Percentiles rank a stretch among this genome's conserved stretches.
Conservation (phyloP, 805 yeast genomes). For the Komagataella pseudopastoris region DNA sequence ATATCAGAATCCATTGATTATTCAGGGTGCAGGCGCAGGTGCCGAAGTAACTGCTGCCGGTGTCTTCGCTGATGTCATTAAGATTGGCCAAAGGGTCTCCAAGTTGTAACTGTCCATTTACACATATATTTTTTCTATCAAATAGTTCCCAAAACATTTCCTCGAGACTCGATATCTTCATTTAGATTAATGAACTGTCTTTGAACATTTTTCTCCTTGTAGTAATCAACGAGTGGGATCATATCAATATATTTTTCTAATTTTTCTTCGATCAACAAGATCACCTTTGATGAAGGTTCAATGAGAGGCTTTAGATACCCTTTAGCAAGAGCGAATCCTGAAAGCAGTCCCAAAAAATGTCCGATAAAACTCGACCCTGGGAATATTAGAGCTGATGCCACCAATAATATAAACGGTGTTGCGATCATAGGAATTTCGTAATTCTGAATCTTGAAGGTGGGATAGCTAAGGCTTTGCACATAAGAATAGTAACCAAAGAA, state of each 20-base stretch:
- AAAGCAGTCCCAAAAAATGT: slow-evolving; percentile 50
- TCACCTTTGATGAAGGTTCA: slow-evolving; percentile 51
- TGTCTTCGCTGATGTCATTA: slow-evolving; percentile 86
- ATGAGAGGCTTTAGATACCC: slow-evolving; percentile 44
- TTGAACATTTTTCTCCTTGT: slow-evolving; percentile 27
- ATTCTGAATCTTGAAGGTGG: slow-evolving; percentile 15
- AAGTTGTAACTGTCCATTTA: neutral
- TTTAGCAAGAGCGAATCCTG: slow-evolving; percentile 51
- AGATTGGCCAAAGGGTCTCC: slow-evolving; percentile 62
- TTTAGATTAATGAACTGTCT: neutral
- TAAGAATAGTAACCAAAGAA: slow-evolving; percentile 50
- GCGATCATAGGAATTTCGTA: slow-evolving; percentile 42
- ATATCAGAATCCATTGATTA: slow-evolving; percentile 82
- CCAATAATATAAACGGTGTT: slow-evolving; percentile 40
- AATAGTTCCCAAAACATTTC: neutral
- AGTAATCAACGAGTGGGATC: slow-evolving; percentile 45
- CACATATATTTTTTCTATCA: neutral
- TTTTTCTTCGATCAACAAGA: slow-evolving; percentile 51
- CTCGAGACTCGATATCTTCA: neutral
- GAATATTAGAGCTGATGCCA: slow-evolving; percentile 33
- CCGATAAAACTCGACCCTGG: slow-evolving; percentile 67
- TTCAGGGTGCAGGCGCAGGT: slow-evolving; percentile 97
- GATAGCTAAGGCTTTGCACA: slow-evolving; percentile 20
- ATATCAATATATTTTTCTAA: slow-evolving; percentile 33
- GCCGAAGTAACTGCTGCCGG: slow-evolving; percentile 63